Percentiles rank a stretch among this genome's conserved stretches.
Evolutionary conservation across 2,329 filamentous ascomycete genomes (phyloP).

Genomic region (Aspergillus luchuensis): DNA sequence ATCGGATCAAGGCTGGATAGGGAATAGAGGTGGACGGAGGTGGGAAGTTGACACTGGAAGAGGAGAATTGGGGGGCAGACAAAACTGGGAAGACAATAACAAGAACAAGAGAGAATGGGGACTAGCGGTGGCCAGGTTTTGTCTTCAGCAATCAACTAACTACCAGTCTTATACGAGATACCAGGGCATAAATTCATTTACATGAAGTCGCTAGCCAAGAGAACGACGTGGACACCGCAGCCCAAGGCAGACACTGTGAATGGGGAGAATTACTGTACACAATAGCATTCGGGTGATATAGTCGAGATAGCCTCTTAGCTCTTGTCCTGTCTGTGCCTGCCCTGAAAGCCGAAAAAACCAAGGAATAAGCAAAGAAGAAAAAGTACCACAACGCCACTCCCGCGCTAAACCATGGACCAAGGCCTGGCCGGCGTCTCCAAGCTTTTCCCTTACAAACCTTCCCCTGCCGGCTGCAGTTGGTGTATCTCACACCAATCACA

Average conservation of each 20-base stretch:
- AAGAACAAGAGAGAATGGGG: not conserved
- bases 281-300: too few species aligned
- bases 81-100: not conserved
- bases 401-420: too few species aligned
- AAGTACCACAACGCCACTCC: not conserved
- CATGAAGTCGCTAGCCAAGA: not conserved
- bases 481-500: slow-evolving; percentile 3
- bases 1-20: not conserved
- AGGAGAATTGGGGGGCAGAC: too few species aligned
- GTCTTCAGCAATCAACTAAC: not conserved
- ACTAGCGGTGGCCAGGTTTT: not conserved
- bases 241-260: too few species aligned
- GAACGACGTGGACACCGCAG: not conserved
- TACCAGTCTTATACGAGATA: not conserved
- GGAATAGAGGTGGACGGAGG: not conserved
- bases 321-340: too few species aligned
- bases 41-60: too few species aligned
- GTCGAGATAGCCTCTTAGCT: too few species aligned
- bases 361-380: not conserved
- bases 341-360: too few species aligned
- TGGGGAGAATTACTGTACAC: too few species aligned
- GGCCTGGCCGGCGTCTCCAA: not conserved
- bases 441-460: not conserved
- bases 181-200: not conserved
- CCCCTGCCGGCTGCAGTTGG: not conserved